Conservation (phyloP, 768 basidiomycete species). For the Suillus discolor region DNA sequence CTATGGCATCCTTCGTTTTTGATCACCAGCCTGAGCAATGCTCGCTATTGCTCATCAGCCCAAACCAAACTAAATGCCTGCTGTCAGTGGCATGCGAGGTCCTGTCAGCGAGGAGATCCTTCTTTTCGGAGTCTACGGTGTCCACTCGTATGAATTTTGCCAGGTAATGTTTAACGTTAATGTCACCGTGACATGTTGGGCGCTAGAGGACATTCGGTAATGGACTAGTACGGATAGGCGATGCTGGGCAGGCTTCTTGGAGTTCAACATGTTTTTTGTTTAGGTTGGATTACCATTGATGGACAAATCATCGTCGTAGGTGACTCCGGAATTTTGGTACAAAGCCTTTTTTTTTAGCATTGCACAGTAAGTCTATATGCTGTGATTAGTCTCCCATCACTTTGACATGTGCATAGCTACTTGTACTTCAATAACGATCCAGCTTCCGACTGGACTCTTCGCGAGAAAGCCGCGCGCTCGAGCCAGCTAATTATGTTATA, state of each 20-base stretch:
- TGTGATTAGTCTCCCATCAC: not conserved
- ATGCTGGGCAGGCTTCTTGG: not conserved
- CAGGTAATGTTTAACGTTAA: not conserved
- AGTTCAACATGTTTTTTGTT: slow-evolving; percentile 30
- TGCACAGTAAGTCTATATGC: slow-evolving; percentile 26
- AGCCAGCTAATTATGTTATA: slow-evolving; percentile 26
- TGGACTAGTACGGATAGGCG: not conserved
- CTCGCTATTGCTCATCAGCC: not conserved
- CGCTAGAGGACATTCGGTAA: not conserved
- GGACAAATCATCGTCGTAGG: slow-evolving; percentile 37
- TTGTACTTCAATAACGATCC: slow-evolving; percentile 37
- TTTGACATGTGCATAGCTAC: slow-evolving; percentile 33
- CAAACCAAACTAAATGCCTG: not conserved
- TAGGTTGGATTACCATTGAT: slow-evolving; percentile 34
- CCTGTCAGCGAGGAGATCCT: no score
- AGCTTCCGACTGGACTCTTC: slow-evolving; percentile 34
- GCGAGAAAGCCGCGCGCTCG: slow-evolving; percentile 27
- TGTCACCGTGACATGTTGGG: not conserved
- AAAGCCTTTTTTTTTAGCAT: slow-evolving; percentile 54
- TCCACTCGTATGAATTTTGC: not conserved
- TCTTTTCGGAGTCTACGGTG: not conserved
- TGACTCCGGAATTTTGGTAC: slow-evolving; percentile 35
- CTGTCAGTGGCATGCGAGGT: not conserved
- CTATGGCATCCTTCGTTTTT: not conserved
- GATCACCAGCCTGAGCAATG: not conserved